Percentiles rank a stretch among this genome's conserved stretches.
Evolutionary conservation across 2,329 filamentous ascomycete genomes (phyloP).

Genomic region (Ophiostoma populinum): DNA sequence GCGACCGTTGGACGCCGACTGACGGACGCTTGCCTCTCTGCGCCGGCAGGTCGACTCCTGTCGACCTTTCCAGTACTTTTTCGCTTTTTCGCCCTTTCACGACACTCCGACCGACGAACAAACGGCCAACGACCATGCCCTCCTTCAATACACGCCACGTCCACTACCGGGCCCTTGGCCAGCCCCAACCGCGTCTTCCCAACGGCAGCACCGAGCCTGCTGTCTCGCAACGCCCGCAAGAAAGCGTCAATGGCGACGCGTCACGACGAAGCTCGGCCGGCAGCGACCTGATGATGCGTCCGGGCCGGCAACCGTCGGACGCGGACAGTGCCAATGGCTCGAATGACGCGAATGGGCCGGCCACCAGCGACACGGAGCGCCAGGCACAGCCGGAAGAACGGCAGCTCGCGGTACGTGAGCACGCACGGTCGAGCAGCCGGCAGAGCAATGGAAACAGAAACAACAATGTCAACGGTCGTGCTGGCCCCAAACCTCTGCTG

Average conservation of each 20-base stretch:
- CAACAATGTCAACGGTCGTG: conserved; percentile 3
- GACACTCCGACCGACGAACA: no score
- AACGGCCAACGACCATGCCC: no score
- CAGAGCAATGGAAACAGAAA: conserved; percentile 4
- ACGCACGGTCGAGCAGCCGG: conserved; percentile 17
- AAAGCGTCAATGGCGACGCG: conserved; percentile 4
- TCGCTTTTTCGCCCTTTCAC: no score
- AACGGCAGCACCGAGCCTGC: background rate
- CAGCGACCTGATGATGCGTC: conserved; percentile 6
- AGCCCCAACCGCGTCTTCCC: no score
- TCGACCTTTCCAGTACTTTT: no score
- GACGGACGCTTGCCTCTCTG: background rate
- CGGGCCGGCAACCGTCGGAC: no score
- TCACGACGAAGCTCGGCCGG: conserved; percentile 6
- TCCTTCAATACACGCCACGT: background rate
- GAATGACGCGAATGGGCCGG: no score
- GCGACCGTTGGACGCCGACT: background rate
- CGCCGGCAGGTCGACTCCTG: background rate
- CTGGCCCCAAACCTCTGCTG: conserved; percentile 29
- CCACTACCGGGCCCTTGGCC: background rate
- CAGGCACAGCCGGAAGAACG: conserved; percentile 16
- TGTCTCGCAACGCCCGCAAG: conserved; percentile 1
- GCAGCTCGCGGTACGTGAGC: conserved; percentile 17
- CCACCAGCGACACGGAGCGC: no score
- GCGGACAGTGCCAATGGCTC: no score